Evolutionary conservation across 345 rosid genomes (phyloP), one percentile per base, ranked within the genome.

Genomic region (Hirschfeldia incana): DNA sequence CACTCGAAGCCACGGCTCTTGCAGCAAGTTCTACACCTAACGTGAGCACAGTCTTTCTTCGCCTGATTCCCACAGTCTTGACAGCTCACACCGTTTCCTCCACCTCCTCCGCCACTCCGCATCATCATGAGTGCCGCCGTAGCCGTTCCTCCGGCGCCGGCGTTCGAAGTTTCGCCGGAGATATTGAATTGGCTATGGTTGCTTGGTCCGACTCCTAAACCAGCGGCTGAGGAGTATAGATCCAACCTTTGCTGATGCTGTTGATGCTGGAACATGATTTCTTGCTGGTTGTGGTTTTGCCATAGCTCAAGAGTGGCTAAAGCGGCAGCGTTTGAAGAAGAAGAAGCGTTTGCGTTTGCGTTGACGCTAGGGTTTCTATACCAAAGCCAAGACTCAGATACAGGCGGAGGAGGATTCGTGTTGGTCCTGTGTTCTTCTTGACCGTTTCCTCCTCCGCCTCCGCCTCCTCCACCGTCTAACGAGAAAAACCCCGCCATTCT

Each of bases 41-140:
- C 78, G 83, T 92, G 92, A 4, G 74, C 5, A 33, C 97, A 92
- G 42, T 92, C 97, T 81, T 91, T 92, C 86, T 92, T 92, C 4
- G 97, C 97, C 75, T 92, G 97, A 71, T 92, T 92, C 29, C 97
- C 97, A 65, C 97, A 92, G 68, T 92, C 97, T 78, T 89, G 94
- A 74, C 97, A 92, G 80, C 90, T 89, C 32, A 83, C 77, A 21
- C 86, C 86, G 15, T 29, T 82, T 26, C 81, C 79, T 21, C 55
- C 72, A 0, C 74, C 83, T 21, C 72, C 3, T 0, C 79, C 51
- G 0, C 85, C 79, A 4, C 85, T 81, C 33, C 84, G 81, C 66
- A 78, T 75, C 80, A 78, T 87, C 86, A 87, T 87, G 69, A 83
- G 66, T 3, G 75, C 66, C 6, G 75, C 61, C 21, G 83, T 72